Conservation (phyloP, 2,329 filamentous ascomycete genomes). For the Apiospora hydei region DNA sequence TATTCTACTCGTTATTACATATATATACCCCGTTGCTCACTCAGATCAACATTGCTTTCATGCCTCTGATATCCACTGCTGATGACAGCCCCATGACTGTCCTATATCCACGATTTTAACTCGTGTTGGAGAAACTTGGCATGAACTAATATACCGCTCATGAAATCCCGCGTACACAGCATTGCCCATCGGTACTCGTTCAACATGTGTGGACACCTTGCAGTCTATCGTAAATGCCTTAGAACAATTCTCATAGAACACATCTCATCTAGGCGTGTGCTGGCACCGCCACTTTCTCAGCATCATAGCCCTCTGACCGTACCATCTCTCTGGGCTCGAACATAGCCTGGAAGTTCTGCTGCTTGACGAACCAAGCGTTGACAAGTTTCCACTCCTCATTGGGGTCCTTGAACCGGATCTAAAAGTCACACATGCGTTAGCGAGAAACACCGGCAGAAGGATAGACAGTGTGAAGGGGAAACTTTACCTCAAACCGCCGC, state of each 20-base stretch:
- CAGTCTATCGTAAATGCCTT: neutral
- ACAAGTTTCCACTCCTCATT: conserved; percentile 63
- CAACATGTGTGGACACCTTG: neutral
- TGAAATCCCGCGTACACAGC: no score
- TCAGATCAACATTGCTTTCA: neutral
- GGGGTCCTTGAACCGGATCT: conserved; percentile 63
- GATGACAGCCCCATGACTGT: no score
- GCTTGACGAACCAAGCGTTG: conserved; percentile 71
- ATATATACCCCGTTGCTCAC: conserved; percentile 20
- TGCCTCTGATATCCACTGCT: neutral
- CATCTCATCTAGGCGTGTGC: neutral
- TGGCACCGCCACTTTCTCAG: neutral
- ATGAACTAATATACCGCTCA: no score
- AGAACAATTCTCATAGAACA: neutral
- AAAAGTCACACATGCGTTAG: conserved; percentile 15
- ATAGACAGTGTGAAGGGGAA: neutral
- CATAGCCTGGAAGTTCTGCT: conserved; percentile 59
- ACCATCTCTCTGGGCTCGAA: conserved; percentile 55
- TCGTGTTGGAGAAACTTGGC: no score
- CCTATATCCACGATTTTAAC: neutral
- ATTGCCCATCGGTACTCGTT: no score
- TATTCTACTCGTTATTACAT: conserved; percentile 11
- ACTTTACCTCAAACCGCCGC: conserved; percentile 66
- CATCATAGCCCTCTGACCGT: conserved; percentile 38
- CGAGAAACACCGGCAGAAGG: neutral